Percentiles rank a stretch among this genome's conserved stretches.
phyloP scores from a whole-genome alignment of 805 yeast species.

The Kuraishia hungarica region DNA sequence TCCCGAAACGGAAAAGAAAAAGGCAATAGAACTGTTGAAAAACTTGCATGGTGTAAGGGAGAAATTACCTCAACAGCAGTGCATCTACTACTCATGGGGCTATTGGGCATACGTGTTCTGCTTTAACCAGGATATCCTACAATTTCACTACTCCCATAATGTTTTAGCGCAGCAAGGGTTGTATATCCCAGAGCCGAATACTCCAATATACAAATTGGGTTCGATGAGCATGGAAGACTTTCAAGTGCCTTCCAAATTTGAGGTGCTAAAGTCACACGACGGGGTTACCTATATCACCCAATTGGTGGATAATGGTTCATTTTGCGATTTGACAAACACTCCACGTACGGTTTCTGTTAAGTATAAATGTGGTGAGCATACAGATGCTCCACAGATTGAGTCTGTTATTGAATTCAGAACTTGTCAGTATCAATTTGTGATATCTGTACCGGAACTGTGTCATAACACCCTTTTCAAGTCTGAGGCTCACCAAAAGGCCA shows the following conservation, averaged over 20 bases:
- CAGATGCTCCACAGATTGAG: conserved; percentile 10
- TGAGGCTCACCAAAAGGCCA: conserved; percentile 2
- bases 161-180: background rate
- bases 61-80: background rate
- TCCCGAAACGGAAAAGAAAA: background rate
- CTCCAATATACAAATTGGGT: conserved; percentile 13
- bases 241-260: conserved; percentile 14
- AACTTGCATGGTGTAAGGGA: background rate
- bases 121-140: conserved; percentile 4
- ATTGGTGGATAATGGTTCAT: conserved; percentile 16
- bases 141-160: conserved; percentile 4
- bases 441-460: conserved; percentile 17
- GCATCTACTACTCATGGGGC: conserved; percentile 3
- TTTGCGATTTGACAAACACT: conserved; percentile 24
- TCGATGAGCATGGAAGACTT: conserved; percentile 7
- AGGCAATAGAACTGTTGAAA: conserved; percentile 2
- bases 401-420: conserved; percentile 20
- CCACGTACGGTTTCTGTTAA: conserved; percentile 17
- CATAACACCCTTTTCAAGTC: conserved; percentile 8
- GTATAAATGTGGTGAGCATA: conserved; percentile 17
- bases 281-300: conserved; percentile 15
- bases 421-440: conserved; percentile 19
- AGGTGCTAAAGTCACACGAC: conserved; percentile 9
- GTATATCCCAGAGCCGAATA: background rate
- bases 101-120: conserved; percentile 9